A percentile compares a stretch with the other conserved stretches of the same genome.
Conservation (phyloP, 2,329 filamentous ascomycete genomes). For the Sclerotinia sclerotiorum region DNA sequence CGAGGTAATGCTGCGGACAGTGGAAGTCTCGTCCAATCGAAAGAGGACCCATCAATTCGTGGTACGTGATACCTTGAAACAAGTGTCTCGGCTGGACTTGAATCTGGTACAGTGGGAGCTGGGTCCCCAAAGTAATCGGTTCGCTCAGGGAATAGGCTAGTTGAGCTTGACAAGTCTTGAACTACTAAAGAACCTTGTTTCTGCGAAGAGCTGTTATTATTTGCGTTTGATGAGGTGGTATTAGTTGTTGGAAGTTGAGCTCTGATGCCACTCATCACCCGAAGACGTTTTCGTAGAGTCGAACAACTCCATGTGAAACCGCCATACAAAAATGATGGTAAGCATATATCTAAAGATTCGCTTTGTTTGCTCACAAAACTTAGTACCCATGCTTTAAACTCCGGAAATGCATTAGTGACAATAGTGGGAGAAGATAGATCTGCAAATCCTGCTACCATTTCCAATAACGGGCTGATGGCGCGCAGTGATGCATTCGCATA, state of each 20-base stretch:
- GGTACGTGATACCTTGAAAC: neutral
- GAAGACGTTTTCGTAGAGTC: constrained; percentile 66
- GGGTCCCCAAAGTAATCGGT: constrained; percentile 37
- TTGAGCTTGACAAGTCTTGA: neutral
- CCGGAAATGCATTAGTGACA: constrained; percentile 50
- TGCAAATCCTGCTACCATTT: constrained; percentile 36
- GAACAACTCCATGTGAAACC: constrained; percentile 69
- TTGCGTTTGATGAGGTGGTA: neutral
- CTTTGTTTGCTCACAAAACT: constrained; percentile 53
- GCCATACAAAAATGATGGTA: constrained; percentile 60
- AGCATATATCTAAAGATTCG: constrained; percentile 52
- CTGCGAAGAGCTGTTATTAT: neutral
- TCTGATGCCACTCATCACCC: constrained; percentile 62
- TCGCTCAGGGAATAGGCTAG: constrained; percentile 1
- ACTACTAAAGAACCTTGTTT: neutral
- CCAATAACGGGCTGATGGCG: constrained; percentile 40
- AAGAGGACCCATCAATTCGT: constrained; percentile 43
- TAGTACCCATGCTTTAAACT: constrained; percentile 70
- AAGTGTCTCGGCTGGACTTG: neutral
- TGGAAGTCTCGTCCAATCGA: constrained; percentile 79
- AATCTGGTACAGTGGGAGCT: constrained; percentile 22
- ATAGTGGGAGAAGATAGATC: constrained; percentile 40
- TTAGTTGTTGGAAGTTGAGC: constrained; percentile 15
- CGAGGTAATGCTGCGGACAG: constrained; percentile 61
- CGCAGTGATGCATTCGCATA: constrained; percentile 70